Base-by-base conservation (phyloP, 441 rosid species). In the Brassica hybrid region DNA sequence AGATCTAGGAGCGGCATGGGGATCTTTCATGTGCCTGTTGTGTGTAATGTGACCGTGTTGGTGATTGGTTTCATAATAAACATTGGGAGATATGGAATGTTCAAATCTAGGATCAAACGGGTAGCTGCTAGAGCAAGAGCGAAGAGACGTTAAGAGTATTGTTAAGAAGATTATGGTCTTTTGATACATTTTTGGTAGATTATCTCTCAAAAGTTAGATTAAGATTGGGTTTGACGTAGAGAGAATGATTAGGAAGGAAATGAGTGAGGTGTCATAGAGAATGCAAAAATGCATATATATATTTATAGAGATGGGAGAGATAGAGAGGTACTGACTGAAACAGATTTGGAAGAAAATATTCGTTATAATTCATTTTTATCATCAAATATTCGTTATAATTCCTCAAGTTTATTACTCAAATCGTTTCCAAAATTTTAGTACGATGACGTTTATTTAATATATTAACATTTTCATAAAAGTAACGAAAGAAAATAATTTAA, bases 141-240 rank as follows among this genome's bases (percentile, higher is more conserved):
- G 71, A 30, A 76, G 41, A 67, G 45, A 76, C 0, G 62, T 41
- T 27, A 62, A 52, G 80, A 80, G 23, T 11, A 80, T 50, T 66
- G 77, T 69, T 38, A 52, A 75, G 45, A 80, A 61, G 60, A 61
- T 25, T 52, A 54, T 50, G 41, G 64, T 36, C 7, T 67, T 76
- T 41, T 71, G 61, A 67, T 67, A 67, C 83, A 80, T 80, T 14
- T 58, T 62, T 14, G n/a, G 50, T 59, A 64, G 65, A 10, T 73
- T 73, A 0, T 41, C 63, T 64, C 65, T 68, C 32, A n/a, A 41
- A 68, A 71, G 70, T 80, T 80, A 80, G 80, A 80, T 75, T 76
- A 66, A 66, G 14, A 25, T 71, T 80, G 74, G 80, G 83, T 80
- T 80, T 80, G 75, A 65, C 61, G 34, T 65, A 32, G 41, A 41